Percentiles rank a stretch among this genome's conserved stretches.
These are phyloP conservation scores for Penicillium sp. DNA, from an alignment of 2,329 filamentous ascomycete genomes.

Conservation along the genomic window DNA sequence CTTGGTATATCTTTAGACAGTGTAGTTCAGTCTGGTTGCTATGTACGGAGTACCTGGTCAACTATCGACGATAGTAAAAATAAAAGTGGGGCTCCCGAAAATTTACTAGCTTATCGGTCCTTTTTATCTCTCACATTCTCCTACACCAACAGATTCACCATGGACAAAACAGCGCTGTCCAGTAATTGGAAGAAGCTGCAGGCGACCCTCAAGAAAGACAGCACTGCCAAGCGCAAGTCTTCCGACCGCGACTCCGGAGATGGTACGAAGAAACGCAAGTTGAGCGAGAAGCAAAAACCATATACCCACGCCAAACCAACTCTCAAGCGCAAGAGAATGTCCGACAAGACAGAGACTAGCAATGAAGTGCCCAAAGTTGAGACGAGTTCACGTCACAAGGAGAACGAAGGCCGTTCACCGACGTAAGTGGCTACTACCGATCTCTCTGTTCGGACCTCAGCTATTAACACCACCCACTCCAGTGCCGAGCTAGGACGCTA, in stretches of 20 bases:
- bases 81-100: slow-evolving; percentile 14
- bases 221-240: slow-evolving; percentile 32
- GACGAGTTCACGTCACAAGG: slow-evolving; percentile 44
- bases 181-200: slow-evolving; percentile 52
- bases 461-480: slow-evolving; percentile 28
- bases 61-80: slow-evolving; percentile 8
- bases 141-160: slow-evolving; percentile 27
- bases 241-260: slow-evolving; percentile 31
- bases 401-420: slow-evolving; percentile 61
- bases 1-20: neutral
- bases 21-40: neutral
- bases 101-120: slow-evolving; percentile 12
- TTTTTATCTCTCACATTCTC: slow-evolving; percentile 8
- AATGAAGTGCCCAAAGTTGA: slow-evolving; percentile 51
- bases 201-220: slow-evolving; percentile 40
- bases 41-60: neutral
- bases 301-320: slow-evolving; percentile 12
- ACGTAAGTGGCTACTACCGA: slow-evolving; percentile 30
- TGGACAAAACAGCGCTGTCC: slow-evolving; percentile 46
- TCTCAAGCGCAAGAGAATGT: slow-evolving; percentile 35
- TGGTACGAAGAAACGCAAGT: slow-evolving; percentile 36
- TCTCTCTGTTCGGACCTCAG: slow-evolving; percentile 14
- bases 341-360: slow-evolving; percentile 23
- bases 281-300: slow-evolving; percentile 25
- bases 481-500: slow-evolving; percentile 78